Conservation (phyloP, 768 basidiomycete species). For the Pleurotus djamor region DNA sequence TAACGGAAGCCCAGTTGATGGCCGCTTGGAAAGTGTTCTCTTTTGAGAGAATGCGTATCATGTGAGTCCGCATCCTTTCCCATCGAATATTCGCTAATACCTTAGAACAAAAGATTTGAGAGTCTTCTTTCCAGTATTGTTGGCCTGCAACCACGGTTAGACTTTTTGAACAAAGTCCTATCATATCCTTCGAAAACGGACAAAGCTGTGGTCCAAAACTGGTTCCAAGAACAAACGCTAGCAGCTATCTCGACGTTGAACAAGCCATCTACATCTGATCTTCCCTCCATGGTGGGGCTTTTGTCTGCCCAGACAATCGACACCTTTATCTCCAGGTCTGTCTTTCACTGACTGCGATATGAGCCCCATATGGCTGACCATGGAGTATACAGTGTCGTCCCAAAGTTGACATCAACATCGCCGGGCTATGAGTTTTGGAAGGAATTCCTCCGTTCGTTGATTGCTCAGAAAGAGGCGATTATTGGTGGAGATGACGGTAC, state of each 20-base stretch:
- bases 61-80: slow-evolving; percentile 12
- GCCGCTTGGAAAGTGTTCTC: slow-evolving; percentile 19
- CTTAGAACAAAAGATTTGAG: slow-evolving; percentile 14
- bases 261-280: slow-evolving; percentile 13
- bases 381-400: not conserved
- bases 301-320: slow-evolving; percentile 14
- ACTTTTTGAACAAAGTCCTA: slow-evolving; percentile 17
- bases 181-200: slow-evolving; percentile 12
- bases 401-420: slow-evolving; percentile 8
- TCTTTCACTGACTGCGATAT: not conserved
- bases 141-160: slow-evolving; percentile 13
- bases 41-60: slow-evolving; percentile 17
- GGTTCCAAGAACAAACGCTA: slow-evolving; percentile 16
- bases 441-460: slow-evolving; percentile 19
- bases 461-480: slow-evolving; percentile 11
- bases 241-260: slow-evolving; percentile 18
- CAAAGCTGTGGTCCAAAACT: slow-evolving; percentile 8
- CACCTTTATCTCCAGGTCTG: slow-evolving; percentile 19
- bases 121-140: slow-evolving; percentile 12
- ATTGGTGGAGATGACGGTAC: not conserved
- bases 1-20: slow-evolving; percentile 12
- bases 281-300: slow-evolving; percentile 20
- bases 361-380: not conserved
- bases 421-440: slow-evolving; percentile 17
- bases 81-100: not conserved